These are phyloP conservation scores for Thymus quinquecostatus DNA, from an alignment of 257 asterid species.

Conservation along the genomic window DNA sequence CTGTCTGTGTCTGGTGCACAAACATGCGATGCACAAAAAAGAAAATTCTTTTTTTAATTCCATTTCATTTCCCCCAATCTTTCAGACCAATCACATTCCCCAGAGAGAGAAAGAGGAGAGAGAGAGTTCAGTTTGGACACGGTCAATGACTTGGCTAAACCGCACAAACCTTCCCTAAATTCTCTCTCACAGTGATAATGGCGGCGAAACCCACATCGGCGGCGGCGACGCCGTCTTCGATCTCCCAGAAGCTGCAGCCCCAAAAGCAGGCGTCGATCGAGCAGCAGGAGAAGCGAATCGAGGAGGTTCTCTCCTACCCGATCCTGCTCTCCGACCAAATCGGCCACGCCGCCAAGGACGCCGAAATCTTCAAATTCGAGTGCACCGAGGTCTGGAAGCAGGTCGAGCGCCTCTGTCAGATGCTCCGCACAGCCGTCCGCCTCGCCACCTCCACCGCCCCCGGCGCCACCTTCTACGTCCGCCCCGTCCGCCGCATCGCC, in stretches of 20 bases:
- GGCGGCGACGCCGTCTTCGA: conserved; percentile 24
- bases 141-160: conserved; percentile 25
- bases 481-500: conserved; percentile 71
- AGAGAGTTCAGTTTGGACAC: conserved; percentile 2
- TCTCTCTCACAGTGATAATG: conserved; percentile 30
- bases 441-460: conserved; percentile 49
- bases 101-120: not conserved
- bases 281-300: conserved; percentile 52
- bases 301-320: conserved; percentile 51
- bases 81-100: not conserved
- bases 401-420: conserved; percentile 56
- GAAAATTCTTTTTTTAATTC: not conserved
- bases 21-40: conserved; percentile 27
- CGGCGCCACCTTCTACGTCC: conserved; percentile 63
- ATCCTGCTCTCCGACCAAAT: conserved; percentile 58
- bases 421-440: conserved; percentile 75
- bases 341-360: conserved; percentile 50
- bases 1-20: conserved; percentile 21
- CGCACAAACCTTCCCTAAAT: conserved; percentile 24
- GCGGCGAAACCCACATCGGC: conserved; percentile 50
- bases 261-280: conserved; percentile 39
- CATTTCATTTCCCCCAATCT: conserved; percentile 15
- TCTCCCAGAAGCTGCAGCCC: conserved; percentile 39
- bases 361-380: conserved; percentile 59
- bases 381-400: conserved; percentile 58